A percentile compares a stretch with the other conserved stretches of the same genome.
phyloP scores from a whole-genome alignment of 2,329 filamentous ascomycete genomes.

The Stenocarpella maydis region DNA sequence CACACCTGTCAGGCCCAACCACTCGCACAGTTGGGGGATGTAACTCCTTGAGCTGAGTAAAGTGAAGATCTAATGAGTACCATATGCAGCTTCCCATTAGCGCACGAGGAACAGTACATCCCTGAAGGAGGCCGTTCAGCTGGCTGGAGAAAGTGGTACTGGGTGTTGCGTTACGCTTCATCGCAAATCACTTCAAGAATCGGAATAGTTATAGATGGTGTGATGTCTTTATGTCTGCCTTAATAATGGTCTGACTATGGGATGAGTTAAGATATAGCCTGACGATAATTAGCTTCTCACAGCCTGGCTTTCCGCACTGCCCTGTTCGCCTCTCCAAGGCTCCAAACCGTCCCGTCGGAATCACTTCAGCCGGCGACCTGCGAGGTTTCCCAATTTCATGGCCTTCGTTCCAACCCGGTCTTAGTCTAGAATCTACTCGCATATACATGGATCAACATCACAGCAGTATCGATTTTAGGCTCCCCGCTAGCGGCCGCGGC shows the following conservation, averaged over 20 bases:
- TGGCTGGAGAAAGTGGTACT: conserved; percentile 34
- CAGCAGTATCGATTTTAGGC: neutral
- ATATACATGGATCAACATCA: conserved; percentile 12
- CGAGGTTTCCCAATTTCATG: conserved; percentile 42
- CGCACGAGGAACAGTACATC: conserved; percentile 39
- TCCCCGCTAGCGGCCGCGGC: conserved; percentile 33
- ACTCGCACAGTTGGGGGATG: conserved; percentile 55
- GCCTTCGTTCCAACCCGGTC: conserved; percentile 40
- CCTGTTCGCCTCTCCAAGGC: conserved; percentile 40
- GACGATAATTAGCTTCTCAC: conserved; percentile 57
- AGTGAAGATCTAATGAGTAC: conserved; percentile 47
- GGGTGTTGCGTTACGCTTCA: conserved; percentile 12
- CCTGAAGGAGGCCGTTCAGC: conserved; percentile 40
- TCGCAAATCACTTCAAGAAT: conserved; percentile 10
- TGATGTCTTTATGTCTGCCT: conserved; percentile 14
- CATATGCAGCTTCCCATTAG: neutral
- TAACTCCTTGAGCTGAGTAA: conserved; percentile 46
- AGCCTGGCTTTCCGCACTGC: conserved; percentile 49
- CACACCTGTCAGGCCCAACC: conserved; percentile 56
- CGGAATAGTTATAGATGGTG: conserved; percentile 16
- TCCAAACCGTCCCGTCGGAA: conserved; percentile 39
- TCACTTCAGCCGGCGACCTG: conserved; percentile 50
- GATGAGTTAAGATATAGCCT: conserved; percentile 45
- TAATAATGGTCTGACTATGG: neutral
- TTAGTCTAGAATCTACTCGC: conserved; percentile 36